phyloP scores from a whole-genome alignment of 2,329 filamentous ascomycete genomes.

The Waltergamsia citrina region DNA sequence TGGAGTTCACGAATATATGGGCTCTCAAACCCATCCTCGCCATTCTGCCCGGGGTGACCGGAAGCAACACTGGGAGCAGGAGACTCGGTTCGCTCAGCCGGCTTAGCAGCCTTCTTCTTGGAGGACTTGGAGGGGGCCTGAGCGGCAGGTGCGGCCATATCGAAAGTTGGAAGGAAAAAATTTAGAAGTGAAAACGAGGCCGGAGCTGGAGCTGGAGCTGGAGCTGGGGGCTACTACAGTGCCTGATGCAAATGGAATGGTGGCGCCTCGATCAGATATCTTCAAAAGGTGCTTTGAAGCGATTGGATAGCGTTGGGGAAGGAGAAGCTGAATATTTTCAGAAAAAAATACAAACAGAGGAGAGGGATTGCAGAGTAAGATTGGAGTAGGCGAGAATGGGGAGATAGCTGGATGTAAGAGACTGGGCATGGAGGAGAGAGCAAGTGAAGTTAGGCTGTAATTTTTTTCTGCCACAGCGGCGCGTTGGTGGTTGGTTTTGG shows the following conservation, averaged over 20 bases:
- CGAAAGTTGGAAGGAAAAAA: background rate
- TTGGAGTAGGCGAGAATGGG: no score
- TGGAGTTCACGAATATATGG: slow-evolving; percentile 80
- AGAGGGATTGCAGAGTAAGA: no score
- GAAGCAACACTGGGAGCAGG: slow-evolving; percentile 39
- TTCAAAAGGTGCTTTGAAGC: no score
- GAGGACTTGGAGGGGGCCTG: slow-evolving; percentile 55
- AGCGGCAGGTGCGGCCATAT: slow-evolving; percentile 55
- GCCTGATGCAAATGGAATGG: no score
- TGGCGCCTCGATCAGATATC: no score
- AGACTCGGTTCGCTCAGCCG: slow-evolving; percentile 41
- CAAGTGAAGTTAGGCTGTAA: slow-evolving; percentile 2
- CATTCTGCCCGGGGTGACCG: slow-evolving; percentile 37
- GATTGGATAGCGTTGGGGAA: no score
- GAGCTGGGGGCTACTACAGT: no score
- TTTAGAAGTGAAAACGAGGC: background rate
- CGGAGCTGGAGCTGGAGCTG: background rate
- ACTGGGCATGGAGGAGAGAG: background rate
- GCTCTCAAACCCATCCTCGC: slow-evolving; percentile 55
- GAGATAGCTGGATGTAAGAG: no score
- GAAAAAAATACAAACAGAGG: no score
- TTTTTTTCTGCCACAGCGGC: no score
- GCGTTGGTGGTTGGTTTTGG: no score
- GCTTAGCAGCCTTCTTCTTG: slow-evolving; percentile 56
- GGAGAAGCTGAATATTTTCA: no score